A percentile compares a stretch with the other conserved stretches of the same genome.
These are phyloP conservation scores for Scalesia atractyloides DNA, from an alignment of 129 eudicot species.

Conservation along the genomic window DNA sequence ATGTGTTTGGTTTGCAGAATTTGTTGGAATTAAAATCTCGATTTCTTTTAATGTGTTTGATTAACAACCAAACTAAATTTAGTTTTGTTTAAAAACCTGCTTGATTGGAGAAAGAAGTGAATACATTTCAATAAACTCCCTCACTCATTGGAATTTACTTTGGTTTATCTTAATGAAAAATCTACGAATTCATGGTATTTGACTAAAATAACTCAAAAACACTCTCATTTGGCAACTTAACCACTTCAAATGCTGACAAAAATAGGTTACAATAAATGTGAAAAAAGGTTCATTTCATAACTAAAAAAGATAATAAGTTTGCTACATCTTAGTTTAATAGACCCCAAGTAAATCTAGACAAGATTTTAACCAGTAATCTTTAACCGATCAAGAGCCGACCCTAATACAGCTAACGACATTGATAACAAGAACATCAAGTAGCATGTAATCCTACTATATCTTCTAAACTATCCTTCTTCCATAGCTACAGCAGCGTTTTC, in stretches of 20 bases:
- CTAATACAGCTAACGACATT: slow-evolving; percentile 3
- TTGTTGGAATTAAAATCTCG: no score
- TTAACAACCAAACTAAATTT: no score
- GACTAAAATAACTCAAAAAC: no score
- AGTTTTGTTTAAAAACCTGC: no score
- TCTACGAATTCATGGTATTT: no score
- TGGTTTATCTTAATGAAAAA: no score
- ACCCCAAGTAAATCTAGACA: neutral
- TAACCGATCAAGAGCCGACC: neutral
- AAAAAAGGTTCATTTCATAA: neutral
- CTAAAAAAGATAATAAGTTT: neutral
- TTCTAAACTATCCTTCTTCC: slow-evolving; percentile 33
- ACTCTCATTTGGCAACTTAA: no score
- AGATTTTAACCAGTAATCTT: slow-evolving; percentile 2
- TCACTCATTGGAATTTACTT: no score
- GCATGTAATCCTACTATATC: slow-evolving; percentile 5
- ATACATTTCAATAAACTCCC: no score
- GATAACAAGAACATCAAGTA: slow-evolving; percentile 15
- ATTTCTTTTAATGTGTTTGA: no score
- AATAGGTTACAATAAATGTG: neutral
- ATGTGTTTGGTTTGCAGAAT: no score
- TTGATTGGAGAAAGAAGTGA: no score
- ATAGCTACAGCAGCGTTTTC: slow-evolving; percentile 28
- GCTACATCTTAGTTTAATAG: neutral
- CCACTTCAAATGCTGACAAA: neutral